Base-by-base conservation (phyloP, 768 basidiomycete species). In the Dictyophora rubrovolvata region DNA sequence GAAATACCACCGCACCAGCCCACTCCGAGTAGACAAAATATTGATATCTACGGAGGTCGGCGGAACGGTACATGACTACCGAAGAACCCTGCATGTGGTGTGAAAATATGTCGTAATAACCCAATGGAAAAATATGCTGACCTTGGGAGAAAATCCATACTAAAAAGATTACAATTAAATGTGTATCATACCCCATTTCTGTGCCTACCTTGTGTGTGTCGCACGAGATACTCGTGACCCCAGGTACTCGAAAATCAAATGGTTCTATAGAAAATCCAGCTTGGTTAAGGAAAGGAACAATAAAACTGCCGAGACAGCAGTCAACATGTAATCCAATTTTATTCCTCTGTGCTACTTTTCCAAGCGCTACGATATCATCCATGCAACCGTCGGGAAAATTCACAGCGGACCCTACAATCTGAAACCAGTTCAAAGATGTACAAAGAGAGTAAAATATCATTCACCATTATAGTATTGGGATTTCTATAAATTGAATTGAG, bases 181-280 rank as follows among this genome's bases (percentile, higher is more conserved):
- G n/a, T n/a, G n/a, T n/a, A n/a, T n/a, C n/a, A n/a, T n/a, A n/a
- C n/a, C n/a, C n/a, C n/a, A n/a, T n/a, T n/a, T n/a, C n/a, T n/a
- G n/a, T n/a, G n/a, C n/a, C n/a, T 64, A 87, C 89, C 75, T 95
- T 95, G 74, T 96, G 93, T 7, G 91, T 92, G 75, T 99, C 95
- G 69, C 94, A 96, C 61, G 91, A 93, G 57, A 97, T 90, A 65
- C 85, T 86, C 2, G 94, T 97, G 21, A 99, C 95, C 3, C 95
- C 95, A 2, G 80, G 77, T 1, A 97, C 85, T 20, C 84, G 75
- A 71, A 99, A 99, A 71, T 98, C 95, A 67, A 97, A 98, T 0
- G 83, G 86, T 37, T 77, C 70, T 21, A 87, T 11, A 0, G 87
- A 74, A 56, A 89, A 80, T 3, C 89, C 89, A 14, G 87, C 81